A percentile compares a stretch with the other conserved stretches of the same genome.
phyloP scores from a whole-genome alignment of 257 asterid genomes.

The Vinca minor region DNA sequence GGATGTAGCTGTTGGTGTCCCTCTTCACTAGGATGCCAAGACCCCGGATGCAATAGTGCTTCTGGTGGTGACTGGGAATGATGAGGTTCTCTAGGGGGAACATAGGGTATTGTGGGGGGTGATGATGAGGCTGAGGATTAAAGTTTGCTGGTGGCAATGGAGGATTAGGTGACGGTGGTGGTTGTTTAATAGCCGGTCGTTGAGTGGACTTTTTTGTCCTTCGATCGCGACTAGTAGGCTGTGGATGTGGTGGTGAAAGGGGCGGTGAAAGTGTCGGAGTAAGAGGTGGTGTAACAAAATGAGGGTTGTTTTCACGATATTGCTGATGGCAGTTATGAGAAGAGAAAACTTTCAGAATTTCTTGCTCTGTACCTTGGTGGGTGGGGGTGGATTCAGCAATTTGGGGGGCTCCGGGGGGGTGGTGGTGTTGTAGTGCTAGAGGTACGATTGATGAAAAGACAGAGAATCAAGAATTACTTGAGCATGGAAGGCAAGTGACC shows the following conservation, averaged over 20 bases:
- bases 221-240: slow-evolving; percentile 13
- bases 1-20: neutral
- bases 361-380: neutral
- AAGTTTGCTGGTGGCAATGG: neutral
- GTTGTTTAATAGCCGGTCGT: neutral
- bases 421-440: neutral
- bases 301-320: slow-evolving; percentile 32
- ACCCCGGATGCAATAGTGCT: neutral
- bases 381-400: too few species aligned
- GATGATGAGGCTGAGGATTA: neutral
- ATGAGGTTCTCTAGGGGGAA: slow-evolving; percentile 3
- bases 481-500: slow-evolving; percentile 37
- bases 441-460: slow-evolving; percentile 16
- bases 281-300: slow-evolving; percentile 24
- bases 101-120: slow-evolving; percentile 10
- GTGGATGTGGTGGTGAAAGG: slow-evolving; percentile 1
- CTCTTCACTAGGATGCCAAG: neutral
- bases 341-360: neutral
- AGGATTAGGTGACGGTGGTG: neutral
- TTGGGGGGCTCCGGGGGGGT: too few species aligned
- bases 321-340: slow-evolving; percentile 4
- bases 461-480: slow-evolving; percentile 29
- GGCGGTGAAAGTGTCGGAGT: neutral
- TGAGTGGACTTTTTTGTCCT: neutral
- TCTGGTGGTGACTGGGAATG: neutral